Conservation (phyloP, 176 grass and related monocot genomes). For the Tillandsia leiboldiana region DNA sequence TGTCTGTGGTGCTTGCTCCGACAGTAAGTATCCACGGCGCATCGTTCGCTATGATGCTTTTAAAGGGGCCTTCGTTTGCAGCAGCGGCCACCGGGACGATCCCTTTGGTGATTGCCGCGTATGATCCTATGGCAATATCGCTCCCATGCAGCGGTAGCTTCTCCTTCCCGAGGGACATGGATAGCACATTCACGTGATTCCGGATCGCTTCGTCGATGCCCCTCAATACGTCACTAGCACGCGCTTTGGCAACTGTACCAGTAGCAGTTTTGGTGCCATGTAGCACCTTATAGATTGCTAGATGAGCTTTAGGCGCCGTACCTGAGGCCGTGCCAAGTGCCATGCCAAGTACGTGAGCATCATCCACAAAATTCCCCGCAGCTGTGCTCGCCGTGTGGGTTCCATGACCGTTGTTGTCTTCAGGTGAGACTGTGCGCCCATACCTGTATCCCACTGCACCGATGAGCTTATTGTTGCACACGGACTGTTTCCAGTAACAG, state of each 20-base stretch:
- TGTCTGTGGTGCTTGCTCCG: constrained; percentile 57
- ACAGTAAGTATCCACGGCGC: constrained; percentile 88
- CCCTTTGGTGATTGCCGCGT: constrained; percentile 8
- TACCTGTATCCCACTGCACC: constrained; percentile 24
- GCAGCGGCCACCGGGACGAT: constrained; percentile 43
- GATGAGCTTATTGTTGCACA: constrained; percentile 84
- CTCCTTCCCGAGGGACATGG: constrained; percentile 38
- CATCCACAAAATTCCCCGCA: constrained; percentile 38
- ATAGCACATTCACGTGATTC: constrained; percentile 71
- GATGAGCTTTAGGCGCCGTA: constrained; percentile 55
- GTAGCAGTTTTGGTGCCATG: not conserved
- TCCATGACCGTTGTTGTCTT: constrained; percentile 29
- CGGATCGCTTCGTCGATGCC: constrained; percentile 66
- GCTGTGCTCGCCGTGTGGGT: constrained; percentile 62
- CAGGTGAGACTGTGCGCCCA: constrained; percentile 28
- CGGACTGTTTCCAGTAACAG: constrained; percentile 43
- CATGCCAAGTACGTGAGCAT: constrained; percentile 30
- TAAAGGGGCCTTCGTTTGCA: constrained; percentile 36
- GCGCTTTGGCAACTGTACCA: not conserved
- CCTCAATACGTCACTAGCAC: constrained; percentile 33
- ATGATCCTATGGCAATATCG: not conserved
- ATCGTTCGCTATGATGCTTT: constrained; percentile 42
- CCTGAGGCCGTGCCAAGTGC: constrained; percentile 39
- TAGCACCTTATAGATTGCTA: constrained; percentile 10
- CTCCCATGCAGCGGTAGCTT: not conserved